Base-by-base conservation (phyloP, 1,284 basidiomycete species). In the Chalciporus sp. region DNA sequence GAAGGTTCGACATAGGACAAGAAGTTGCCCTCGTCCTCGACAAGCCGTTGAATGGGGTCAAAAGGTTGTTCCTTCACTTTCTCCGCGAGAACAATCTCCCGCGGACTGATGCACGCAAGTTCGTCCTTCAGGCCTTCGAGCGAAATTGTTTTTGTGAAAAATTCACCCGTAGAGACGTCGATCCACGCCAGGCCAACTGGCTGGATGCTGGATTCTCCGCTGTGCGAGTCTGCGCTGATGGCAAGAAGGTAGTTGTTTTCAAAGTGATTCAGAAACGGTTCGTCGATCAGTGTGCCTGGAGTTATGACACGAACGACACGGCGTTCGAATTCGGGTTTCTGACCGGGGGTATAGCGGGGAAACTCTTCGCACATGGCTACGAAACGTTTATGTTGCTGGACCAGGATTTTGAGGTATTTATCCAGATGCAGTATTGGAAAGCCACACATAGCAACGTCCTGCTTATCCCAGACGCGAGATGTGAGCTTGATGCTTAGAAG, bases 341-440 rank as follows among this genome's bases (percentile, higher is more conserved):
- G 73, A 23, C 79, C 81, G 1, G 68, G 58, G 7, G 72, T 69
- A 53, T 76, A 69, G 27, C 74, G 74, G 29, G 82, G 83, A 67
- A 92, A 92, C 70, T 98, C 95, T 69, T 98, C 95, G 65, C 94
- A 94, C 69, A 97, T 80, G 17, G 94, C 95, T 12, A 97, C 94
- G 58, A 90, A 92, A 16, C 85, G 85, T 44, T 85, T 85, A 58
- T 92, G 78, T 58, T 90, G 83, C 65, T 93, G 87, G 8, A 98
- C 90, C 23, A 97, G 79, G 17, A 86, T 77, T 69, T 92, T 94
- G 65, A 96, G 81, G 69, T 95, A 82, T 67, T 90, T 94, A 74
- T 93, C 88, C 26, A 95, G 79, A 60, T 94, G 90, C 57, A 81
- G 72, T n/a, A 92, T 72, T 0, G 95, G 95, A 69, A 98, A 97